These are phyloP conservation scores for Tolypocladium guangdongense DNA, from an alignment of 2,329 filamentous ascomycete species.

Conservation along the genomic window DNA sequence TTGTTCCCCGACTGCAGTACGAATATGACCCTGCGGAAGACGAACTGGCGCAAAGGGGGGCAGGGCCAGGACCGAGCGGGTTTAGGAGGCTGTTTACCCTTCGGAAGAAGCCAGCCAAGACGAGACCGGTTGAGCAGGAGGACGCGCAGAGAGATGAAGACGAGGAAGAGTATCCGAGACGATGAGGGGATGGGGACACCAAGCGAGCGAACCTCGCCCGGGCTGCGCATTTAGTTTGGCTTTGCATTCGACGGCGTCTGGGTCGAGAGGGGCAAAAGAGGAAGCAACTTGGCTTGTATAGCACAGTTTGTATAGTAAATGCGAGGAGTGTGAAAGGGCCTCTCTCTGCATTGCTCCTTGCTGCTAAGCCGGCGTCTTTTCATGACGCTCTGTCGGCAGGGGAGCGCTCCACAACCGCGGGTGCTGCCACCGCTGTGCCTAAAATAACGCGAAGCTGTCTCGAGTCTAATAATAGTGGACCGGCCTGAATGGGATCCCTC, in stretches of 20 bases:
- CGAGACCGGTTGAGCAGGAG: constrained; percentile 7
- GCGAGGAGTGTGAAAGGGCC: not conserved
- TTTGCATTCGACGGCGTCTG: not conserved
- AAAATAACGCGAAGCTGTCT: too few species aligned
- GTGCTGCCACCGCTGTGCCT: not conserved
- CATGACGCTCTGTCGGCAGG: too few species aligned
- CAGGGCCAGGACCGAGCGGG: constrained; percentile 21
- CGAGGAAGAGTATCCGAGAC: constrained; percentile 10
- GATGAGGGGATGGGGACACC: not conserved
- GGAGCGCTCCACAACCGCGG: too few species aligned
- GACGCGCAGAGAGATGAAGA: constrained; percentile 16
- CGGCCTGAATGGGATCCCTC: not conserved
- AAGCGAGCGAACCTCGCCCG: too few species aligned
- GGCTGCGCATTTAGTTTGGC: not conserved
- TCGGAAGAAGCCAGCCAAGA: constrained; percentile 22
- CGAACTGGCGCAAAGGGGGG: constrained; percentile 11
- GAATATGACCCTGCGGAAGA: constrained; percentile 35
- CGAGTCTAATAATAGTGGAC: too few species aligned
- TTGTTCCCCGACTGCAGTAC: constrained; percentile 69
- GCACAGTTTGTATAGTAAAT: not conserved
- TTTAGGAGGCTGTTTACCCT: constrained; percentile 37
- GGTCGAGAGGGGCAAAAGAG: not conserved
- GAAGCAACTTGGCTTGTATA: not conserved
- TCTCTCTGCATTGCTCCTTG: not conserved
- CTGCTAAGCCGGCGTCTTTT: not conserved